A percentile compares a stretch with the other conserved stretches of the same genome.
Evolutionary conservation across 768 basidiomycete species (phyloP).

Genomic region (Amanita rimosa): DNA sequence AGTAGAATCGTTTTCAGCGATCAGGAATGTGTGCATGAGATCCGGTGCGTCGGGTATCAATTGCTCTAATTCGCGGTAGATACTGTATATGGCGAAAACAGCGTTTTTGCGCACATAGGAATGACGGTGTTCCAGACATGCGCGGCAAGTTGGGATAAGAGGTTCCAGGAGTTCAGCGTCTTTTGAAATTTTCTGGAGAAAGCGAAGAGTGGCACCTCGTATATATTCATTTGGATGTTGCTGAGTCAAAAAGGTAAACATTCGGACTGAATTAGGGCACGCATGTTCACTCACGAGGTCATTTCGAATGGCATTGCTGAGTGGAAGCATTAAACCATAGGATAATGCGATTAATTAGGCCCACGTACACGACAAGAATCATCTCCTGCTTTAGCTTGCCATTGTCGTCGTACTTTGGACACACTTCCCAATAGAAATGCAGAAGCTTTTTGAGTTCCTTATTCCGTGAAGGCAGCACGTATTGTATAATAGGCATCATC

Average conservation of each 20-base stretch:
- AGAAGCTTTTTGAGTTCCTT: slow-evolving; percentile 96
- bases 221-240: slow-evolving; percentile 99
- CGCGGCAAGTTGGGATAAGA: slow-evolving; percentile 83
- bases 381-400: slow-evolving; percentile 99
- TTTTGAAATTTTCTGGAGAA: slow-evolving; percentile 90
- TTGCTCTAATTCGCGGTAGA: slow-evolving; percentile 89
- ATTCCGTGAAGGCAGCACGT: slow-evolving; percentile 88
- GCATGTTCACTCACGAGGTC: slow-evolving; percentile 60
- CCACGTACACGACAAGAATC: slow-evolving; percentile 92
- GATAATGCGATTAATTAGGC: background rate
- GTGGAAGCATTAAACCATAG: slow-evolving; percentile 7
- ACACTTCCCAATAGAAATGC: slow-evolving; percentile 96
- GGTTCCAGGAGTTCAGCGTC: slow-evolving; percentile 94
- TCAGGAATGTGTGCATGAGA: slow-evolving; percentile 91
- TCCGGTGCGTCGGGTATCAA: slow-evolving; percentile 96
- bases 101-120: slow-evolving; percentile 98
- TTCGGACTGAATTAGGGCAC: slow-evolving; percentile 2
- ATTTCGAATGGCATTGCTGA: slow-evolving; percentile 92
- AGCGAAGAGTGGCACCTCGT: slow-evolving; percentile 92
- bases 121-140: slow-evolving; percentile 95
- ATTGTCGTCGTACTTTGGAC: slow-evolving; percentile 93
- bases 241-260: slow-evolving; percentile 25
- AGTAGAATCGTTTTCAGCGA: slow-evolving; percentile 90
- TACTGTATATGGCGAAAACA: slow-evolving; percentile 90
- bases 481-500: slow-evolving; percentile 98